Evolutionary conservation across 306 rosid genomes (phyloP), one percentile per base, ranked within the genome.

Genomic region (Corylus avellana): DNA sequence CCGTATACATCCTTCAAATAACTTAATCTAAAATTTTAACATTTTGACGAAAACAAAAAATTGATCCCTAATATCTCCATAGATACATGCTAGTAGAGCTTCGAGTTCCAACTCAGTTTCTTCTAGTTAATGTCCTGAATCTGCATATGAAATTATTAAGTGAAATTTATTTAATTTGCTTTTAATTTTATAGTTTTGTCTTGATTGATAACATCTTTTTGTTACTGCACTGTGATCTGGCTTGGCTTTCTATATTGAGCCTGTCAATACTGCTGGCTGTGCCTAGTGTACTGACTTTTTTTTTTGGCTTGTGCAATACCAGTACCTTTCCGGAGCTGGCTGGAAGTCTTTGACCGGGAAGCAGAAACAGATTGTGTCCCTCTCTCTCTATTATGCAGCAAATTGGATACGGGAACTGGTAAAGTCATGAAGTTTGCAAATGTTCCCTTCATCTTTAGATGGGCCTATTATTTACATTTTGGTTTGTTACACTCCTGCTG

Each of bases 401-500:
- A 84, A 84, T 76, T 84, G 87, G 87, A 84, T 84, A 56, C 70
- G 85, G 51, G 87, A 84, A 61, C 79, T 84, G 56, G 87, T 84
- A 74, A 58, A 81, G 54, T 68, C 2, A 49, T 39, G 53, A 53
- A 66, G 47, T 47, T 57, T 20, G 12, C 51, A 64, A 53, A 18
- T 42, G 20, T 8, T 64, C 49, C 42, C 22, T 71, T 79, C 37
- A 44, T 25, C 46, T 70, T 79, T 72, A 7, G n/a, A 59, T 64
- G 48, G 70, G 77, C 42, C 7, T 39, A 1, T 73, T 51, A 27
- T 67, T 29, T 16, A 55, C 10, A 63, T 35, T 35, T 50, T 54
- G 18, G 77, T 77, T 70, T 63, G 32, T 49, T 59, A 56, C 73
- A 4, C 17, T 22, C 46, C 61, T n/a, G 70, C 42, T 77, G 20